Base-by-base conservation (phyloP, 768 basidiomycete species). In the Lactarius hengduanensis region DNA sequence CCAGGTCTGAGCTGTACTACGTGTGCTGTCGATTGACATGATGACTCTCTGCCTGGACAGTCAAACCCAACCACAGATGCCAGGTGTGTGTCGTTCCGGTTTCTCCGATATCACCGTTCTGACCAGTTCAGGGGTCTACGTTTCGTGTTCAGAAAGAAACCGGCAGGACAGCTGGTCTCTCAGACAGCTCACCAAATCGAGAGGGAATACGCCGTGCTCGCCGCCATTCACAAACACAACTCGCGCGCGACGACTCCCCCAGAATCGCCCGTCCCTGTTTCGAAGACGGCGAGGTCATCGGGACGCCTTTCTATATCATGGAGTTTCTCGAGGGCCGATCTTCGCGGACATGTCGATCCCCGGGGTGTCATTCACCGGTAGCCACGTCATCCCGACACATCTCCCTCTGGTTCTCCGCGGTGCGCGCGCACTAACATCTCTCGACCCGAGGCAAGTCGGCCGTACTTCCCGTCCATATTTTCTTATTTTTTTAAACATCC, bases 261-360 rank as follows among this genome's bases (percentile, higher is more conserved):
- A 18, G 78, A 80, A 41, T 77, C 81, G 65, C 80, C 79, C 38
- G 87, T 98, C 16, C 96, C 96, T 1, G 86, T 97, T 0, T 96
- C 96, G 1, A 86, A 91, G 71, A 98, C 73, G 79, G 72, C 41
- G 72, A 78, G 3, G 83, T 98, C 47, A 81, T 96, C 22, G 96
- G 96, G 3, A 94, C 94, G 28, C 86, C 90, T 2, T 98, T 98
- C 78, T 98, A 97, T 74, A 83, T 98, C 55, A 98, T 99, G 96
- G 91, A 98, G 74, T 98, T 92, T 74, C 73, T 98, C 55, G 88
- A 96, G 26, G 96, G 96, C 0, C 84, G 97, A 96, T 98, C 71
- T 99, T 97, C 78, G 91, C 92, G 15, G 91, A 98, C 76, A 79
- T 84, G 9, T 77, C 85, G 67, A 88, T 97, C 87, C 84, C 85